These are phyloP conservation scores for Blastobotrys malaysiensis DNA, from an alignment of 1,139 yeast species.

Conservation along the genomic window DNA sequence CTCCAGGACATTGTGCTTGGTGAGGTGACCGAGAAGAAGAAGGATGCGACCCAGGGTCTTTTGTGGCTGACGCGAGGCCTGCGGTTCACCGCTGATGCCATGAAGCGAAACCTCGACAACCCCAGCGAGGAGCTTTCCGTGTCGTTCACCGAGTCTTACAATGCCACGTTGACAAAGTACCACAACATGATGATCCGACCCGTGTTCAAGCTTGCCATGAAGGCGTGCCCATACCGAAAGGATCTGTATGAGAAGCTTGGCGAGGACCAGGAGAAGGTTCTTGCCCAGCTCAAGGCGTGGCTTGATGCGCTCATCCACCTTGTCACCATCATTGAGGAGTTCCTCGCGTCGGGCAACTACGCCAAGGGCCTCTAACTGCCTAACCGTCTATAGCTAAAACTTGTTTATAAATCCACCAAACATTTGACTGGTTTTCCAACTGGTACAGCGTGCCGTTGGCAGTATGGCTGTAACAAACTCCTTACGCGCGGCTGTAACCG, in stretches of 20 bases:
- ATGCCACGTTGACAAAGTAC: slow-evolving; percentile 70
- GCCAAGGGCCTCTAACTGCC: slow-evolving; percentile 70
- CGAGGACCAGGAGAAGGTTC: slow-evolving; percentile 48
- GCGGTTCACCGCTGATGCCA: slow-evolving; percentile 82
- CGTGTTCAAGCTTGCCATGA: slow-evolving; percentile 88
- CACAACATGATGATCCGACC: slow-evolving; percentile 83
- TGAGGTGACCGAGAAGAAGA: slow-evolving; percentile 58
- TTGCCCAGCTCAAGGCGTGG: slow-evolving; percentile 64
- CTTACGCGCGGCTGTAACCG: background rate
- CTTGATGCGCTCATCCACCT: slow-evolving; percentile 68
- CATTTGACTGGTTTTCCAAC: too few relatives aligned
- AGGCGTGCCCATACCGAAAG: slow-evolving; percentile 88
- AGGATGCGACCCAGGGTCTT: slow-evolving; percentile 86
- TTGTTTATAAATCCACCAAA: background rate
- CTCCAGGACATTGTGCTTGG: slow-evolving; percentile 69
- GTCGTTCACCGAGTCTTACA: slow-evolving; percentile 79
- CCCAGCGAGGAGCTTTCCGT: slow-evolving; percentile 62
- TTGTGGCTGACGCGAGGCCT: slow-evolving; percentile 80
- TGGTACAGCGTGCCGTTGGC: background rate
- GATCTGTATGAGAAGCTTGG: slow-evolving; percentile 82
- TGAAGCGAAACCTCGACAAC: slow-evolving; percentile 66
- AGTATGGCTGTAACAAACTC: background rate
- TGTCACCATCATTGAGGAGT: slow-evolving; percentile 67
- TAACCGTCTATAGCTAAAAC: background rate
- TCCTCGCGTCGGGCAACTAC: slow-evolving; percentile 74